A percentile compares a stretch with the other conserved stretches of the same genome.
Evolutionary conservation across 768 basidiomycete species (phyloP).

Genomic region (Tulasnella sp.): DNA sequence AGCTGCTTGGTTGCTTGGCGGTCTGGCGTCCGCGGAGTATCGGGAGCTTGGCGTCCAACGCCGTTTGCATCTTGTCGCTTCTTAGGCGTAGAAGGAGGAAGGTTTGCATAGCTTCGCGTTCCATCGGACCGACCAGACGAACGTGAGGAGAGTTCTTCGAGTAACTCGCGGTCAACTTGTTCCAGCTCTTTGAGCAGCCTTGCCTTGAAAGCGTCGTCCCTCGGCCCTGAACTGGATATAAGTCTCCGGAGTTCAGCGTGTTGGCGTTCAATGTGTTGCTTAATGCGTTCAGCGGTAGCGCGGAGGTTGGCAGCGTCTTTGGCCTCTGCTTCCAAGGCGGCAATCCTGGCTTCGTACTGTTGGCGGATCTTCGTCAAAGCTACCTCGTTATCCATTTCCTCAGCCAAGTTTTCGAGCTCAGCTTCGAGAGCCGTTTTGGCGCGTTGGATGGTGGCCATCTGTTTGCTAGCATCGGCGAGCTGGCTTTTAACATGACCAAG

Average conservation of each 20-base stretch:
- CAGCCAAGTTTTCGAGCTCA: conserved; percentile 67
- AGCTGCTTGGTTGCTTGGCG: conserved; percentile 50
- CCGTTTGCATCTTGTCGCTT: conserved; percentile 47
- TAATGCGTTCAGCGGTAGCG: conserved; percentile 57
- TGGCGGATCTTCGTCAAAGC: conserved; percentile 64
- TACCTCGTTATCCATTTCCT: conserved; percentile 57
- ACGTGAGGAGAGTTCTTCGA: conserved; percentile 51
- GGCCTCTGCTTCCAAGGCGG: conserved; percentile 63
- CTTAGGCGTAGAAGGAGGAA: conserved; percentile 49
- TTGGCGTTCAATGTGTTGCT: conserved; percentile 65
- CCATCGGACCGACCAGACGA: conserved; percentile 38
- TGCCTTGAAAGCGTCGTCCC: conserved; percentile 64
- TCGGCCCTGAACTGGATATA: conserved; percentile 59
- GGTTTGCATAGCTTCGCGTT: conserved; percentile 50
- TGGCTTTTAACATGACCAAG: conserved; percentile 61
- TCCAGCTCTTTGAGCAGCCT: conserved; percentile 67
- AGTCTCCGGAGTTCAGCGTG: conserved; percentile 74
- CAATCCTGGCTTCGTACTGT: conserved; percentile 65
- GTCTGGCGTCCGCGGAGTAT: conserved; percentile 46
- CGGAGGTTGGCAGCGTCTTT: conserved; percentile 59
- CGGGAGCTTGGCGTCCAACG: conserved; percentile 43
- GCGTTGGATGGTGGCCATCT: conserved; percentile 56
- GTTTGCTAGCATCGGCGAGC: conserved; percentile 57
- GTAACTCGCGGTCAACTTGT: conserved; percentile 60
- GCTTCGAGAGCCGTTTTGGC: conserved; percentile 68